Conservation (phyloP, 805 yeast genomes). For the Tetrapisispora arboricola region DNA sequence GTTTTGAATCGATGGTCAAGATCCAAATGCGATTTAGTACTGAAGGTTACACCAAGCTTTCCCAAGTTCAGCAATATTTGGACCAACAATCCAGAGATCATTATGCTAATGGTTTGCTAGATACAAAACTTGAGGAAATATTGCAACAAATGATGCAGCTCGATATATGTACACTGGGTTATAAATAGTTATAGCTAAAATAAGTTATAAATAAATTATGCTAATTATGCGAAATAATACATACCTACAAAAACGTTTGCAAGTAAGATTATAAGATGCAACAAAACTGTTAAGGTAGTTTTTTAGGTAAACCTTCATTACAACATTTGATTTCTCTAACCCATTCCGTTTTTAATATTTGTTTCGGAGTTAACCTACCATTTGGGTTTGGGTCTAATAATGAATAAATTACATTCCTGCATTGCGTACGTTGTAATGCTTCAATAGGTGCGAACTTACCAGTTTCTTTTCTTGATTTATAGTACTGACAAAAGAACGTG, state of each 20-base stretch:
- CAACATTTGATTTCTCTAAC: constrained; percentile 81
- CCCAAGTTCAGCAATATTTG: constrained; percentile 71
- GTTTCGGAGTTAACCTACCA: constrained; percentile 79
- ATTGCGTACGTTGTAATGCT: constrained; percentile 68
- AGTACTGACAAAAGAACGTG: constrained; percentile 66
- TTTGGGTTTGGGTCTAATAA: constrained; percentile 85
- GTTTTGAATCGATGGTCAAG: constrained; percentile 73
- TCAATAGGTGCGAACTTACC: constrained; percentile 92
- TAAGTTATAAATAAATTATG: constrained; percentile 1
- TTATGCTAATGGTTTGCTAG: constrained; percentile 72
- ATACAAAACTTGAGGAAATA: constrained; percentile 57
- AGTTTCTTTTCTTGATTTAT: constrained; percentile 68
- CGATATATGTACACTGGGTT: constrained; percentile 60
- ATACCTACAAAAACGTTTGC: neutral
- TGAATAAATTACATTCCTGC: constrained; percentile 88
- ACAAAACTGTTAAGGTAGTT: constrained; percentile 1
- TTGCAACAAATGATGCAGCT: constrained; percentile 60
- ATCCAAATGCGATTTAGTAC: constrained; percentile 76
- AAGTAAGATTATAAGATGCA: neutral
- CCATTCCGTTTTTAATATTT: constrained; percentile 90
- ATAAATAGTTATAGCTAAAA: constrained; percentile 21
- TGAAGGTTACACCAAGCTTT: constrained; percentile 72
- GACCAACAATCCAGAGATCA: constrained; percentile 71
- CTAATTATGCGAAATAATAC: constrained; percentile 1
- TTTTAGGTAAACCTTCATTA: constrained; percentile 41